These are phyloP conservation scores for Candida insectalens DNA, from an alignment of 805 yeast species.

Conservation along the genomic window DNA sequence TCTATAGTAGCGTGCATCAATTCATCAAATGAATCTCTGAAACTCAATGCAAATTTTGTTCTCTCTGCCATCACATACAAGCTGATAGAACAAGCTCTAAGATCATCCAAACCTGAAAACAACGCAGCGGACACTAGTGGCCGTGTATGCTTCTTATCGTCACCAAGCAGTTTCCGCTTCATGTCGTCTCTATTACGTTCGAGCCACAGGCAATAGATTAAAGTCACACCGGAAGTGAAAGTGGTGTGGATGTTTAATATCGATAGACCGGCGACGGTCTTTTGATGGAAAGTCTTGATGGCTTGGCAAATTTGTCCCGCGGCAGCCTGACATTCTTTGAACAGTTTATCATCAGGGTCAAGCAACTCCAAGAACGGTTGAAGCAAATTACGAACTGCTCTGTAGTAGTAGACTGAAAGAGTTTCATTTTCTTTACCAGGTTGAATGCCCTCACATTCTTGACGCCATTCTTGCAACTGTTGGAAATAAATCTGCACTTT, in stretches of 20 bases:
- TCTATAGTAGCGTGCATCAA: conserved; percentile 56
- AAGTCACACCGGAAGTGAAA: conserved; percentile 60
- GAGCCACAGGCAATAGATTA: conserved; percentile 58
- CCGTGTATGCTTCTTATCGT: conserved; percentile 48
- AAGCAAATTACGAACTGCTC: conserved; percentile 48
- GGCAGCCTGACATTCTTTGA: conserved; percentile 61
- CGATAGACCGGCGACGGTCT: conserved; percentile 53
- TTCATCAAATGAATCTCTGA: conserved; percentile 61
- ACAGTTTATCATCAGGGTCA: conserved; percentile 50
- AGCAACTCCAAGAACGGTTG: conserved; percentile 57
- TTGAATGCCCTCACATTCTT: conserved; percentile 36
- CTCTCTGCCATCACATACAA: conserved; percentile 60
- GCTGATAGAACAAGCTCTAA: conserved; percentile 56
- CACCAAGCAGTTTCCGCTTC: conserved; percentile 45
- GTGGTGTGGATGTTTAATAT: conserved; percentile 59
- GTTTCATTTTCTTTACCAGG: conserved; percentile 50
- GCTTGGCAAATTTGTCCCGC: conserved; percentile 63
- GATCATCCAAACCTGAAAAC: conserved; percentile 49
- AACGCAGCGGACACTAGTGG: conserved; percentile 46
- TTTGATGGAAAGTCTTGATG: conserved; percentile 53
- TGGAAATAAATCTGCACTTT: conserved; percentile 43
- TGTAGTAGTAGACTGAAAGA: conserved; percentile 45
- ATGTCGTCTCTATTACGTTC: conserved; percentile 52
- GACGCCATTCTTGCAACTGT: conserved; percentile 48
- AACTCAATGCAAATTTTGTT: conserved; percentile 49